phyloP scores from a whole-genome alignment of 2,329 filamentous ascomycete genomes.

The Claviceps paspali region DNA sequence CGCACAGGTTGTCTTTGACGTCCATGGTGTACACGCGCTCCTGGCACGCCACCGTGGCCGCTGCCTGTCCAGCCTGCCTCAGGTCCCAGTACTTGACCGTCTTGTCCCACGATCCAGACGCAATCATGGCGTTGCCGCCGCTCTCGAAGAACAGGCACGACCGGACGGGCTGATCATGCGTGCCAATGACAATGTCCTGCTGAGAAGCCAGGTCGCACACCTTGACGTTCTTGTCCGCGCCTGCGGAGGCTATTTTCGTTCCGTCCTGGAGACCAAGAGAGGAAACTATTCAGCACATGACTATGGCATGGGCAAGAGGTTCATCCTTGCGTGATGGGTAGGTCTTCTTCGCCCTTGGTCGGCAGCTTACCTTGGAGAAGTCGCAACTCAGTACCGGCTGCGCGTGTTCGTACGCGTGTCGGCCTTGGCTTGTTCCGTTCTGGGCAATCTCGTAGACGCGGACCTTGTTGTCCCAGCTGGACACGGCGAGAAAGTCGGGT shows the following conservation, averaged over 20 bases:
- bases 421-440: slow-evolving; percentile 67
- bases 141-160: slow-evolving; percentile 64
- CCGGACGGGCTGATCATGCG: slow-evolving; percentile 71
- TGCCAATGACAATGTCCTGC: slow-evolving; percentile 58
- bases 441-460: slow-evolving; percentile 84
- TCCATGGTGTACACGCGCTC: slow-evolving; percentile 87
- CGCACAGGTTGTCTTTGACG: slow-evolving; percentile 72
- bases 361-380: slow-evolving; percentile 63
- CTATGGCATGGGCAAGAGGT: too few species aligned
- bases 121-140: slow-evolving; percentile 61
- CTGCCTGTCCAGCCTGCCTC: slow-evolving; percentile 43
- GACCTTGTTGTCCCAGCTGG: slow-evolving; percentile 97
- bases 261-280: slow-evolving; percentile 71
- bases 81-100: slow-evolving; percentile 83
- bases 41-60: slow-evolving; percentile 50
- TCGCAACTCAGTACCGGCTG: slow-evolving; percentile 71
- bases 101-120: slow-evolving; percentile 89
- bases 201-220: slow-evolving; percentile 66
- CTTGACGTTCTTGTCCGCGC: slow-evolving; percentile 81
- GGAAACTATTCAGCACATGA: not conserved
- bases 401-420: slow-evolving; percentile 74
- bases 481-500: slow-evolving; percentile 68
- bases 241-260: slow-evolving; percentile 70
- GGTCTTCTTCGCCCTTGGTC: not conserved
- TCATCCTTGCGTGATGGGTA: too few species aligned